A percentile compares a stretch with the other conserved stretches of the same genome.
Conservation (phyloP, 768 basidiomycete species). For the Podaxis sp. region DNA sequence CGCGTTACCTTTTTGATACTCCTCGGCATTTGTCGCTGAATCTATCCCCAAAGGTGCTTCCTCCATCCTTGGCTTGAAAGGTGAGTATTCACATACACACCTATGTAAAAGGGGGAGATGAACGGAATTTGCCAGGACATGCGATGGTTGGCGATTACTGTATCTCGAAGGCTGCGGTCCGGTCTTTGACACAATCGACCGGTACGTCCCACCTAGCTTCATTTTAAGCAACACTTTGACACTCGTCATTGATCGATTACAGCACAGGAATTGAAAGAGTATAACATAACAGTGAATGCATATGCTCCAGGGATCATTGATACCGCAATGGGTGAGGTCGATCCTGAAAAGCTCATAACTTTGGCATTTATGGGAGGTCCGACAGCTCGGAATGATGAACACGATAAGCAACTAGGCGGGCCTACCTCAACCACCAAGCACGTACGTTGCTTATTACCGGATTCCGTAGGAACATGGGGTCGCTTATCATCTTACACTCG, state of each 20-base stretch:
- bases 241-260: background rate
- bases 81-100: constrained; percentile 7
- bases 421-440: background rate
- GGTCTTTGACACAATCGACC: constrained; percentile 36
- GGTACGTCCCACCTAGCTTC: constrained; percentile 22
- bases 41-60: constrained; percentile 19
- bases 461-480: background rate
- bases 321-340: constrained; percentile 7
- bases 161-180: constrained; percentile 37
- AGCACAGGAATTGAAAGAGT: constrained; percentile 35
- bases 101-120: background rate
- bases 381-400: background rate
- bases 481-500: background rate
- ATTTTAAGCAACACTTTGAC: background rate
- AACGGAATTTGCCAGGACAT: background rate
- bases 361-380: background rate
- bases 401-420: background rate
- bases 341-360: background rate
- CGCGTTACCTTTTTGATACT: background rate
- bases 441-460: background rate
- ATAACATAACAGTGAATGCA: constrained; percentile 42
- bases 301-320: constrained; percentile 32
- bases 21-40: background rate
- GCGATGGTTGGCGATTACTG: constrained; percentile 25
- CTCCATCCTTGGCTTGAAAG: constrained; percentile 30